Evolutionary conservation across 2,329 filamentous ascomycete genomes (phyloP).

Genomic region (Aspergillus tamarii): DNA sequence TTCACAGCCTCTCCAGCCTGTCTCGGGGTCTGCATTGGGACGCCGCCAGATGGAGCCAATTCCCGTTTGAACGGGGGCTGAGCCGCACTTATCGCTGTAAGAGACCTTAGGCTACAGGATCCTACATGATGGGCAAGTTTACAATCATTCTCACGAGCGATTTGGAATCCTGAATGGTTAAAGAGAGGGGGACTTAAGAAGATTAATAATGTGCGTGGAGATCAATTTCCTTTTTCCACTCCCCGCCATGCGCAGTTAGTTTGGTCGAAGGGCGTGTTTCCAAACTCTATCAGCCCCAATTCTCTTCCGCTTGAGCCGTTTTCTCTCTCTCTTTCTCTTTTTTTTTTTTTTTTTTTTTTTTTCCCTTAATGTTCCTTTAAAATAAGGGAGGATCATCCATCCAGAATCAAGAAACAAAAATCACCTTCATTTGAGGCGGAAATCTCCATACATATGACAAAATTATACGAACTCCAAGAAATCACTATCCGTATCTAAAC

Average conservation of each 20-base stretch:
- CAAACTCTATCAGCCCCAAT: slow-evolving; percentile 14
- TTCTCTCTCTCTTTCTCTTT: background rate
- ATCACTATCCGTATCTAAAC: background rate
- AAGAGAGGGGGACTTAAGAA: too few species aligned
- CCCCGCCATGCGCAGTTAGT: slow-evolving; percentile 25
- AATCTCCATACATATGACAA: background rate
- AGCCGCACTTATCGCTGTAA: slow-evolving; percentile 6
- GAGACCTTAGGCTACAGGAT: background rate
- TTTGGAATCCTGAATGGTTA: background rate
- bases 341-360: background rate
- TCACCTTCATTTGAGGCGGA: background rate
- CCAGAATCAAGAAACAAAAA: background rate
- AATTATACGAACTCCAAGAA: background rate
- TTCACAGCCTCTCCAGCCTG: slow-evolving; percentile 6
- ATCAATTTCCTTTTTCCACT: slow-evolving; percentile 26
- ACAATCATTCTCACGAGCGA: background rate
- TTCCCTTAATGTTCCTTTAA: background rate
- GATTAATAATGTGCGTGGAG: slow-evolving; percentile 7
- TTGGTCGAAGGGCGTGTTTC: slow-evolving; percentile 12
- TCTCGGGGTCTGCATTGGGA: slow-evolving; percentile 20
- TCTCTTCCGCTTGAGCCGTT: background rate
- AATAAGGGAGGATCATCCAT: background rate
- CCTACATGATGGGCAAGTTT: background rate
- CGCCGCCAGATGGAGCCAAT: slow-evolving; percentile 4
- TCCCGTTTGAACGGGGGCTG: slow-evolving; percentile 2